Percentiles rank a stretch among this genome's conserved stretches.
These are phyloP conservation scores for Microthlaspi erraticum DNA, from an alignment of 345 rosid genomes.

Conservation along the genomic window DNA sequence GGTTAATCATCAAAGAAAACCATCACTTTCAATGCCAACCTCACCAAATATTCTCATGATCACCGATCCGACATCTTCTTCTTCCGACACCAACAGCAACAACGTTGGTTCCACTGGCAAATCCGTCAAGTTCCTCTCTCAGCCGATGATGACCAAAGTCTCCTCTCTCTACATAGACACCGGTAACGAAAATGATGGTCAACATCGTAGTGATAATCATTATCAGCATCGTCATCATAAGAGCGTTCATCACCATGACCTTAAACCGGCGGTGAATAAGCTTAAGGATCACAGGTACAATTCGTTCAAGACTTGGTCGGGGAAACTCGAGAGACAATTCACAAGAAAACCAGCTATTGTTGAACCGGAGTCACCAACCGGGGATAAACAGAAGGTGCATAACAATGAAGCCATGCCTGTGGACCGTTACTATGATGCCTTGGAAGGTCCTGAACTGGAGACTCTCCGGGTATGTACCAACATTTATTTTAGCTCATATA, in stretches of 20 bases:
- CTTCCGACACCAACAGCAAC: constrained; percentile 26
- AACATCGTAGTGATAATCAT: constrained; percentile 2
- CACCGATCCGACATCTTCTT: constrained; percentile 36
- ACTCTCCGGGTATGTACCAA: constrained; percentile 62
- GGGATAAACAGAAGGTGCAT: constrained; percentile 2
- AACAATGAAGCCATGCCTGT: constrained; percentile 58
- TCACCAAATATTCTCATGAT: constrained; percentile 49
- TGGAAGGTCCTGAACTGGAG: constrained; percentile 86
- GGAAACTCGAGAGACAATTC: constrained; percentile 78
- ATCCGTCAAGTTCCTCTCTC: constrained; percentile 57
- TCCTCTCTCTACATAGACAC: constrained; percentile 31
- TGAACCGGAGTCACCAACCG: constrained; percentile 45
- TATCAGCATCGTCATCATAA: constrained; percentile 2
- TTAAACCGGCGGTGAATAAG: constrained; percentile 46
- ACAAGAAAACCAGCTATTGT: constrained; percentile 51
- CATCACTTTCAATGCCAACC: constrained; percentile 73
- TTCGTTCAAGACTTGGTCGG: constrained; percentile 89
- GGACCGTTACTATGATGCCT: constrained; percentile 78
- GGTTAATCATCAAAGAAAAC: constrained; percentile 46
- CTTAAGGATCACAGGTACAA: constrained; percentile 66
- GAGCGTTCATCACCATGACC: constrained; percentile 19
- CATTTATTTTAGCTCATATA: background rate
- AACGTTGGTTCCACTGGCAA: constrained; percentile 17
- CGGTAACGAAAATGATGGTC: constrained; percentile 15
- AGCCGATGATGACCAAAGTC: constrained; percentile 66